phyloP scores from a whole-genome alignment of 2,329 filamentous ascomycete genomes.

The Cercospora sp. region DNA sequence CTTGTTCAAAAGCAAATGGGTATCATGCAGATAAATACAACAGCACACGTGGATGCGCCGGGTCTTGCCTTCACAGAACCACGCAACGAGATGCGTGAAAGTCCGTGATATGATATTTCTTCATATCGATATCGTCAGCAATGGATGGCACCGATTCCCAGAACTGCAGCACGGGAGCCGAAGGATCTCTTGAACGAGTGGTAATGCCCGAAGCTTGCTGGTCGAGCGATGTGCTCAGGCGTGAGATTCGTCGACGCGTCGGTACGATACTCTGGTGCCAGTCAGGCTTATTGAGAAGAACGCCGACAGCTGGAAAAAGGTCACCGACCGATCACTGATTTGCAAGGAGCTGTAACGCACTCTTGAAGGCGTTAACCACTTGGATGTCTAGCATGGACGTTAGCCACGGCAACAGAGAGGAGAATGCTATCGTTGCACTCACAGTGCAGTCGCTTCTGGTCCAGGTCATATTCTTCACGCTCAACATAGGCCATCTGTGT shows the following conservation, averaged over 20 bases:
- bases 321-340: conserved; percentile 25
- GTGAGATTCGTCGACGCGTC: conserved; percentile 8
- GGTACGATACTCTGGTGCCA: conserved; percentile 18
- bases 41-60: neutral
- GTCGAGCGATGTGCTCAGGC: neutral
- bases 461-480: conserved; percentile 68
- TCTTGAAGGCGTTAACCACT: conserved; percentile 51
- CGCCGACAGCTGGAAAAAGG: conserved; percentile 26
- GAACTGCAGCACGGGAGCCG: neutral
- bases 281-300: conserved; percentile 27
- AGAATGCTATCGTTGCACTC: conserved; percentile 40
- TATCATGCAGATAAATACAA: conserved; percentile 15
- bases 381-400: conserved; percentile 42
- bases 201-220: neutral
- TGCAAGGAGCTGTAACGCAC: conserved; percentile 49
- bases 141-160: neutral
- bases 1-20: conserved; percentile 6
- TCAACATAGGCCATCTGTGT: conserved; percentile 77
- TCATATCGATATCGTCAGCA: conserved; percentile 12
- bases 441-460: conserved; percentile 80
- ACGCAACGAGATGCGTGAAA: conserved; percentile 26
- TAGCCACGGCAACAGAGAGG: conserved; percentile 28
- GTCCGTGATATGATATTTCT: conserved; percentile 12
- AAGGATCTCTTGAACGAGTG: neutral
- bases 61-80: conserved; percentile 32